A percentile compares a stretch with the other conserved stretches of the same genome.
These are phyloP conservation scores for Wilhelminamyces savonicus DNA, from an alignment of 805 yeast genomes.

Conservation along the genomic window DNA sequence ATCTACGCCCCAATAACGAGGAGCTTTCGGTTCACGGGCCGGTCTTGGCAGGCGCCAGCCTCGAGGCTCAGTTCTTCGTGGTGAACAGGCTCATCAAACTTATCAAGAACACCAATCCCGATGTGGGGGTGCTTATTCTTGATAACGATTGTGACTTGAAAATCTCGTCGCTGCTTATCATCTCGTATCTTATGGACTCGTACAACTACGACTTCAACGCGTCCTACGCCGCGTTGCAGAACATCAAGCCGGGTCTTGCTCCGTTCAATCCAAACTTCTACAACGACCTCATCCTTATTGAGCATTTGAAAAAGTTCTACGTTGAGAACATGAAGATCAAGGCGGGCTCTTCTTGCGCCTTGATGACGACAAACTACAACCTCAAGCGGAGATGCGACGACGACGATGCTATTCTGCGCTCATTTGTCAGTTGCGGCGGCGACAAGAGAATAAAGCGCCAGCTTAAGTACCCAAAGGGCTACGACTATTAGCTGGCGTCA, in stretches of 20 bases:
- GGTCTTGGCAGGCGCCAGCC: slow-evolving; percentile 31
- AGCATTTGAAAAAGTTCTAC: slow-evolving; percentile 32
- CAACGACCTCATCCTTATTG: slow-evolving; percentile 33
- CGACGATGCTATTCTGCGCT: slow-evolving; percentile 6
- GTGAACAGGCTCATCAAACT: slow-evolving; percentile 29
- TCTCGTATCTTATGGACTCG: slow-evolving; percentile 35
- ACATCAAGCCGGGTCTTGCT: slow-evolving; percentile 10
- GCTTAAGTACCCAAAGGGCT: no score
- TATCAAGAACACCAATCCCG: slow-evolving; percentile 24
- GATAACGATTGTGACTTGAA: slow-evolving; percentile 21
- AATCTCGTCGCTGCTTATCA: slow-evolving; percentile 25
- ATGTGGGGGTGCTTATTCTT: slow-evolving; percentile 26
- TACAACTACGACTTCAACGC: slow-evolving; percentile 29
- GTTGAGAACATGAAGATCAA: slow-evolving; percentile 28
- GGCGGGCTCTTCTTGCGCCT: slow-evolving; percentile 14
- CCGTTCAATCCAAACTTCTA: slow-evolving; percentile 27
- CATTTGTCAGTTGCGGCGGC: no score
- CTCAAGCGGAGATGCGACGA: slow-evolving; percentile 22
- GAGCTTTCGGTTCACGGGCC: slow-evolving; percentile 23
- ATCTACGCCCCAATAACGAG: slow-evolving; percentile 20
- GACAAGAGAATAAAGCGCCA: no score
- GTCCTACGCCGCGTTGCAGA: slow-evolving; percentile 18
- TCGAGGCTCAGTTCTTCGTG: slow-evolving; percentile 30
- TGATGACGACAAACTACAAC: slow-evolving; percentile 21
- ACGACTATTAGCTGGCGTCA: no score